Conservation (phyloP, 305 asterid genomes). For the Rubia peregrina region DNA sequence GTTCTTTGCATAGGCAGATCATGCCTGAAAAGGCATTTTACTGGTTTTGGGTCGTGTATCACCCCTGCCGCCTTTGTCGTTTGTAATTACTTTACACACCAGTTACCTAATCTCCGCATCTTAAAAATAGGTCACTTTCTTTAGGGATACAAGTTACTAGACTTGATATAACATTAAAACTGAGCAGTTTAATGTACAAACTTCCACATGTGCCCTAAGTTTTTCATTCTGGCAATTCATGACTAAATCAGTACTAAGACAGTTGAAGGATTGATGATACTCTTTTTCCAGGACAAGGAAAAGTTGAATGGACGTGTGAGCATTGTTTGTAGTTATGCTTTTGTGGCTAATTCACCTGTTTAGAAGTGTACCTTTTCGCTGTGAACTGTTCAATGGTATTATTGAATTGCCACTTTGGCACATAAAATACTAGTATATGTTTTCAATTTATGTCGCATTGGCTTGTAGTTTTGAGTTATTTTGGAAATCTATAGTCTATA, state of each 20-base stretch:
- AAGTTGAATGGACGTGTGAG: neutral
- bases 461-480: neutral
- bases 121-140: neutral
- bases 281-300: neutral
- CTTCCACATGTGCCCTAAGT: neutral
- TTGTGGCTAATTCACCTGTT: neutral
- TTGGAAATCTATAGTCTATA: neutral
- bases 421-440: neutral
- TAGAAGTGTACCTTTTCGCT: neutral
- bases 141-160: neutral
- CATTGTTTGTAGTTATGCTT: neutral
- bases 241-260: neutral
- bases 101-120: neutral
- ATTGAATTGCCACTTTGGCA: neutral
- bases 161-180: neutral
- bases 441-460: neutral
- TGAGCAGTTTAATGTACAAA: neutral
- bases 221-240: neutral
- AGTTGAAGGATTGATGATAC: neutral
- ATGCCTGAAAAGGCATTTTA: neutral
- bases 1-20: neutral
- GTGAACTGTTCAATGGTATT: neutral
- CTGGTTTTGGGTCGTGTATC: neutral
- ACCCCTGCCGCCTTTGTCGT: neutral
- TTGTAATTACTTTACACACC: neutral